Base-by-base conservation (phyloP, 306 rosid species). In the Carpinus viminea region DNA sequence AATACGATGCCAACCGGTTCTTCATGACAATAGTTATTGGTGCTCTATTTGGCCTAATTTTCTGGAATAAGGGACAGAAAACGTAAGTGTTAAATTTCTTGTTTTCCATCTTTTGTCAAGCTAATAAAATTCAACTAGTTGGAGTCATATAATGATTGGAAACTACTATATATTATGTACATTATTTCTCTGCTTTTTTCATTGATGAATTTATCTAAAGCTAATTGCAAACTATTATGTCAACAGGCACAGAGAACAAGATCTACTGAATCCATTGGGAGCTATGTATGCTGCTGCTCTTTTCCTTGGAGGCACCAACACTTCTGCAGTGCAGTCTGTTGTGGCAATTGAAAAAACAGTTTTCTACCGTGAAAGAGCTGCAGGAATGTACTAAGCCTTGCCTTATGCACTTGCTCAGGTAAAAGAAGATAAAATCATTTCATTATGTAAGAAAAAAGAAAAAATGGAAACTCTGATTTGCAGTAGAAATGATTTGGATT, bases 331-430 rank as follows among this genome's bases (percentile, higher is more conserved):
- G 59, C 86, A 76, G 80, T 84, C 91, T 43, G 79, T 85, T 59
- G 89, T 86, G 68, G 84, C 85, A 38, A 74, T 79, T 79, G 91
- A 83, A 83, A 83, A 88, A 81, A 83, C 83, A 1, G 88, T 82
- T 61, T 88, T 86, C 85, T 86, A 88, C 80, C 86, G 88, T 2
- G 91, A 88, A 86, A 86, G 80, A 86, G 91, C 89, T 0, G 85
- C 91, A 2, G 89, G 88, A 74, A 79, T 88, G 89, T 88, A 88
- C 77, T 85, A 88, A 60, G 61, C 89, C 75, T 77, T 88, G 34
- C 88, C 91, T 47, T 88, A 88, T 84, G 85, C 91, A 73, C 56
- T 87, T 74, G 86, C 87, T 51, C 93, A 87, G 90, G 93, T 89
- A 83, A 78, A 62, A 54, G 28, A 38, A 54, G 31, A 73, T 46